These are phyloP conservation scores for Ceratobasidium sp. DNA, from an alignment of 1,284 basidiomycete genomes.

Conservation along the genomic window DNA sequence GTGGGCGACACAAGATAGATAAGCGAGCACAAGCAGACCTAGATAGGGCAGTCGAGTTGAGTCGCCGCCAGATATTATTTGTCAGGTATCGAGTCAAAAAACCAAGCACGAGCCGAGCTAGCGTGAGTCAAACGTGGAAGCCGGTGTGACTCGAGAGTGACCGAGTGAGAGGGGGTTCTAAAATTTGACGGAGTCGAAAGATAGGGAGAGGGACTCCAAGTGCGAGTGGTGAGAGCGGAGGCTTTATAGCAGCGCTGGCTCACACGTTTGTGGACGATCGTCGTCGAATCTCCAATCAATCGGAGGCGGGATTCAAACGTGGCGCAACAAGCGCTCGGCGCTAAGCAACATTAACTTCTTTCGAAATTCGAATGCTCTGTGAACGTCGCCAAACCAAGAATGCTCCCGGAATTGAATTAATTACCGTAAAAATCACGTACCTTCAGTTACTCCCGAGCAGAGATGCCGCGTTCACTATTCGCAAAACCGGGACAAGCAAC, in stretches of 20 bases:
- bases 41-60: too few species aligned
- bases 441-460: too few species aligned
- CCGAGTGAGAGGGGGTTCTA: not conserved
- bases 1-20: conserved; percentile 41
- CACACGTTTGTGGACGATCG: conserved; percentile 29
- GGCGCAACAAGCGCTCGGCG: conserved; percentile 16
- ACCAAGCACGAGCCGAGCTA: not conserved
- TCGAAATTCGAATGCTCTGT: too few species aligned
- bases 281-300: conserved; percentile 31
- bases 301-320: conserved; percentile 13
- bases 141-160: conserved; percentile 26
- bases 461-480: too few species aligned
- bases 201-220: not conserved
- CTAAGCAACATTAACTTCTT: too few species aligned
- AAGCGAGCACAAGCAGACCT: conserved; percentile 34
- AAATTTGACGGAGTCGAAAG: not conserved
- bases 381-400: too few species aligned
- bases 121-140: not conserved
- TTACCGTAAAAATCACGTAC: too few species aligned
- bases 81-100: not conserved
- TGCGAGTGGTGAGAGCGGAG: not conserved
- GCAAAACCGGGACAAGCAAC: too few species aligned
- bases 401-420: too few species aligned
- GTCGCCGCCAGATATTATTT: conserved; percentile 2
- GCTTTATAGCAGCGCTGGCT: conserved; percentile 7